Evolutionary conservation across 257 asterid genomes (phyloP), one percentile per base, ranked within the genome.

Genomic region (Verbena officinalis): DNA sequence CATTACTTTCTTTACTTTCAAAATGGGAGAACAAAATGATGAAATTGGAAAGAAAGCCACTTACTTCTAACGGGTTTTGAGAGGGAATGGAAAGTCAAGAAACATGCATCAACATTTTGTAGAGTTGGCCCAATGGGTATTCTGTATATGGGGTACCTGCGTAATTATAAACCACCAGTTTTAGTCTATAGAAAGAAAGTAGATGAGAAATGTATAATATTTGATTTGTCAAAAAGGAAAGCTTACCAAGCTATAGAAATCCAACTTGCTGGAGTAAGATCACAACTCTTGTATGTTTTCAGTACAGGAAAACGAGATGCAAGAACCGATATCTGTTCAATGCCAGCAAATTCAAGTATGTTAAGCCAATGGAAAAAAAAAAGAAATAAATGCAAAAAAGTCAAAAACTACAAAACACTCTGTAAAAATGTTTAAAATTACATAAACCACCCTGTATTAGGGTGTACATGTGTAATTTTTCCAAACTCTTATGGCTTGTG

Each of bases 81-180:
- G 27, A 85, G 73, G 17, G 80, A 82, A 72, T 85, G 92, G 67
- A 80, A 85, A 4, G 89, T 82, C 58, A 85, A 58, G 73, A 85
- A 85, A 74, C 87, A 82, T 16, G 89, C 87, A 57, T 82, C 89
- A 13, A 85, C 78, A 70, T 75, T 83, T 62, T 80, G 87, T 58
- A 80, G 77, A 17, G 93, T 85, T 36, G 87, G 86, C 20, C 87
- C 93, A 1, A 71, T 69, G n/a, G 93, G 93, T 69, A 85, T 83
- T 62, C 89, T 67, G 62, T 82, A 85, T 7, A 82, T 85, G 31
- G 89, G 89, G 76, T 85, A 85, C 92, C 88, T 85, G 62, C 63
- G 71, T 15, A 62, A 24, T 24, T 20, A 72, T 13, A 67, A 14
- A 67, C 3, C 24, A 33, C 4, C 22, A 9, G 14, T 30, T 54